A percentile compares a stretch with the other conserved stretches of the same genome.
Evolutionary conservation across 2,329 filamentous ascomycete species (phyloP).

Genomic region (Sordariomycetes sp.): DNA sequence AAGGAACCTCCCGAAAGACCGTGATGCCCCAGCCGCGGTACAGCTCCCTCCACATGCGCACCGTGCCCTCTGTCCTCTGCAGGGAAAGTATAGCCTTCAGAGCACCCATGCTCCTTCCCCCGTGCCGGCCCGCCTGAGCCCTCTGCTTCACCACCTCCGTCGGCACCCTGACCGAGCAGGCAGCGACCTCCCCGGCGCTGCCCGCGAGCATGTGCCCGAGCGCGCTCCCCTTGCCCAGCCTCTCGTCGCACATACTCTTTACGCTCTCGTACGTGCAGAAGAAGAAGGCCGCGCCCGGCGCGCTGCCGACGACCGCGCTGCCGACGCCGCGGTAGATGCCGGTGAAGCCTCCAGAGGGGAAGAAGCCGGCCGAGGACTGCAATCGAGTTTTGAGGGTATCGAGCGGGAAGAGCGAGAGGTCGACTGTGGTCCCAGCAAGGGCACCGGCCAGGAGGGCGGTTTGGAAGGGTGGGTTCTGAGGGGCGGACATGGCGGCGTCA

Average conservation of each 20-base stretch:
- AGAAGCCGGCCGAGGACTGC: slow-evolving; percentile 71
- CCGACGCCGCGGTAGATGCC: slow-evolving; percentile 93
- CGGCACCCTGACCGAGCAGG: slow-evolving; percentile 84
- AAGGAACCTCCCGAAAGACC: slow-evolving; percentile 90
- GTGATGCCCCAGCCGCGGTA: slow-evolving; percentile 92
- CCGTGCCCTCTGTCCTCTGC: slow-evolving; percentile 26
- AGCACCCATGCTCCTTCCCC: slow-evolving; percentile 57
- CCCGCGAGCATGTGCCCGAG: slow-evolving; percentile 72
- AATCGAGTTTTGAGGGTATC: slow-evolving; percentile 98
- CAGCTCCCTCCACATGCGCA: slow-evolving; percentile 67
- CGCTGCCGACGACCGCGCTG: slow-evolving; percentile 80
- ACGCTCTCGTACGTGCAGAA: slow-evolving; percentile 87
- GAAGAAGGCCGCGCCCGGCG: slow-evolving; percentile 91
- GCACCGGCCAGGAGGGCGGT: slow-evolving; percentile 70
- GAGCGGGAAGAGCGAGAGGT: slow-evolving; percentile 93
- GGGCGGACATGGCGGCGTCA: no score
- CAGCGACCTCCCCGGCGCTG: slow-evolving; percentile 78
- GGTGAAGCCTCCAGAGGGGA: slow-evolving; percentile 75
- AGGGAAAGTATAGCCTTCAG: slow-evolving; percentile 58
- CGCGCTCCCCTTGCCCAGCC: slow-evolving; percentile 22
- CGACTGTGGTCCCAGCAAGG: slow-evolving; percentile 88
- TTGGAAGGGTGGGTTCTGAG: slow-evolving; percentile 37
- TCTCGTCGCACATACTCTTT: slow-evolving; percentile 52
- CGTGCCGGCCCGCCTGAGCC: slow-evolving; percentile 79
- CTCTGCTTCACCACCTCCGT: slow-evolving; percentile 97